Evolutionary conservation across 805 yeast genomes (phyloP).

Genomic region (Nematodospora valgi): DNA sequence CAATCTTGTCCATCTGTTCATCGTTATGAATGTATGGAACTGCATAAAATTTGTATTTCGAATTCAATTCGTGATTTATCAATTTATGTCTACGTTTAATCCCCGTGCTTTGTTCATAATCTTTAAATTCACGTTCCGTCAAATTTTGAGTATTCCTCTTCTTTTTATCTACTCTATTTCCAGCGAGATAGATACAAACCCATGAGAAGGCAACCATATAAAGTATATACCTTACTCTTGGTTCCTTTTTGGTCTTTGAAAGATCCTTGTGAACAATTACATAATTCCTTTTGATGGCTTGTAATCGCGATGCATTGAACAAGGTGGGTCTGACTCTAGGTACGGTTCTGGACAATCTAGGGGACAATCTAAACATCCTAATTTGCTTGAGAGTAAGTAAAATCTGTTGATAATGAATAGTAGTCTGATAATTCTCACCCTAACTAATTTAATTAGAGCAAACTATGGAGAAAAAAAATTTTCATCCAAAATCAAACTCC

Average conservation of each 20-base stretch:
- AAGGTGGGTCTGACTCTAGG: neutral
- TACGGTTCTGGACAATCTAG: no score
- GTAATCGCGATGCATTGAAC: neutral
- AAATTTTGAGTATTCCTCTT: conserved; percentile 35
- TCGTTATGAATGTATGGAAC: conserved; percentile 30
- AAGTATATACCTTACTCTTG: conserved; percentile 34
- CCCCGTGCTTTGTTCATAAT: conserved; percentile 47
- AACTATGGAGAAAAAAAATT: no score
- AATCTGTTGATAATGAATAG: no score
- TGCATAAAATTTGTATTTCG: conserved; percentile 40
- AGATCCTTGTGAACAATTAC: no score
- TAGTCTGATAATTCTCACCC: no score
- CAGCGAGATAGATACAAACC: conserved; percentile 28
- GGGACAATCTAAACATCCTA: no score
- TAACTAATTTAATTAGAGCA: no score
- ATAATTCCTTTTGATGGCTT: neutral
- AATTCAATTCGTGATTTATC: conserved; percentile 33
- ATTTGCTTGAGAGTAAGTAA: no score
- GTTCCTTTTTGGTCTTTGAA: conserved; percentile 15
- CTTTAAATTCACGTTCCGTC: conserved; percentile 47
- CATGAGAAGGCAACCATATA: conserved; percentile 32
- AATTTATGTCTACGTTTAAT: conserved; percentile 48
- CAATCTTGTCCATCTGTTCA: conserved; percentile 16
- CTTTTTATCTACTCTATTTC: conserved; percentile 27
- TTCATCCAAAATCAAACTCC: no score